A percentile compares a stretch with the other conserved stretches of the same genome.
Evolutionary conservation across 2,329 filamentous ascomycete species (phyloP).

Genomic region (Sordariomycetes sp.): DNA sequence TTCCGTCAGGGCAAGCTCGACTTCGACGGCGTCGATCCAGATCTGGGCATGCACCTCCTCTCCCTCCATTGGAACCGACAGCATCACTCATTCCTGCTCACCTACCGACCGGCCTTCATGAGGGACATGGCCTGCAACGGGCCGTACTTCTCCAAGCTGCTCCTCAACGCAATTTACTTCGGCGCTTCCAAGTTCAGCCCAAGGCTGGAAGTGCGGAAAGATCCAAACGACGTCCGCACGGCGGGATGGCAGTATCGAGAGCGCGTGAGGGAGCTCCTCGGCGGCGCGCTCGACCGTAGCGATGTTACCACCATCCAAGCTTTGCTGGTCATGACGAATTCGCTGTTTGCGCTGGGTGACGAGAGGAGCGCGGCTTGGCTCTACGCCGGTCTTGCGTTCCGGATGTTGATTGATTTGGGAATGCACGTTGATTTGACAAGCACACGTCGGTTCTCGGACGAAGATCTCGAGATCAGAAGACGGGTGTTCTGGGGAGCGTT

Average conservation of each 20-base stretch:
- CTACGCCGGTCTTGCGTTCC: conserved; percentile 46
- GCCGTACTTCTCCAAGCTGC: conserved; percentile 45
- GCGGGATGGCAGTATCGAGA: conserved; percentile 37
- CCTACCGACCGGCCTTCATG: conserved; percentile 45
- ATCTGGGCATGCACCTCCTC: too few relatives aligned
- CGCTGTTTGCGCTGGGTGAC: conserved; percentile 38
- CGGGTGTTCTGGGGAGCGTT: conserved; percentile 37
- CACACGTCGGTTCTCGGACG: conserved; percentile 25
- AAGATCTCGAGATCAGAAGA: conserved; percentile 33
- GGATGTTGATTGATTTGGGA: conserved; percentile 45
- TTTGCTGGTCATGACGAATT: conserved; percentile 39
- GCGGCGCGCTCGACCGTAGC: conserved; percentile 31
- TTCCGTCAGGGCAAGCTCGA: conserved; percentile 26
- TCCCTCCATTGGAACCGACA: conserved; percentile 44
- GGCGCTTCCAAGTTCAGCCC: conserved; percentile 35
- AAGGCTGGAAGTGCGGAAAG: conserved; percentile 31
- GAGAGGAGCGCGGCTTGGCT: conserved; percentile 46
- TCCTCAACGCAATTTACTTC: conserved; percentile 46
- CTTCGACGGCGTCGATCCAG: too few relatives aligned
- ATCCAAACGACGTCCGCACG: conserved; percentile 33
- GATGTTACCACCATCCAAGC: conserved; percentile 46
- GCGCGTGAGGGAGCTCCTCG: conserved; percentile 35
- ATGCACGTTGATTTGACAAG: conserved; percentile 34
- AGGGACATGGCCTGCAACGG: conserved; percentile 42
- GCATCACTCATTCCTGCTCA: conserved; percentile 37